Evolutionary conservation across 306 rosid species (phyloP).

Genomic region (Prunus padus): DNA sequence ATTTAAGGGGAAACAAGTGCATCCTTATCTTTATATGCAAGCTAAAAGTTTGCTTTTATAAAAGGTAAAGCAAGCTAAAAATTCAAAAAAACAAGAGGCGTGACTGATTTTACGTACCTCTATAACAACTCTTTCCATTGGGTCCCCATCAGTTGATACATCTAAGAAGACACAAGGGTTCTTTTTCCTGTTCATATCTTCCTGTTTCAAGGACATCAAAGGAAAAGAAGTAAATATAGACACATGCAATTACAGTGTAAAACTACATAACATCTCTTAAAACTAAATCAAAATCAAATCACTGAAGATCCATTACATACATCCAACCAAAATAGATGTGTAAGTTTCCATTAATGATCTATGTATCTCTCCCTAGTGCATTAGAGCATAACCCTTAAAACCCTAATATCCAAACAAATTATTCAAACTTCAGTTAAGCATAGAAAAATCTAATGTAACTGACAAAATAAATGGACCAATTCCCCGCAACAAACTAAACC

Average conservation of each 20-base stretch:
- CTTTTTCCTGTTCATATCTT: constrained; percentile 64
- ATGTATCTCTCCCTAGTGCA: too few relatives aligned
- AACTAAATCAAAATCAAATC: too few relatives aligned
- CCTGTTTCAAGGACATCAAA: constrained; percentile 20
- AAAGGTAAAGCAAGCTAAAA: background rate
- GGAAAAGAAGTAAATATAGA: constrained; percentile 5
- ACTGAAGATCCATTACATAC: too few relatives aligned
- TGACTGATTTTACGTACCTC: constrained; percentile 50
- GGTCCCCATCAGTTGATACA: constrained; percentile 69
- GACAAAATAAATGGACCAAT: background rate
- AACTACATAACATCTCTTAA: background rate
- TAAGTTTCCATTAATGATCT: too few relatives aligned
- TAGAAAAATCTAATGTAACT: background rate
- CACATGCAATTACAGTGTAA: background rate
- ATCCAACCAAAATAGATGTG: too few relatives aligned
- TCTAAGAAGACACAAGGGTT: constrained; percentile 76
- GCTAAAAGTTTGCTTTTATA: constrained; percentile 9
- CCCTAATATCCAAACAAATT: background rate
- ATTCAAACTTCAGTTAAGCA: background rate
- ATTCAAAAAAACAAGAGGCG: constrained; percentile 5
- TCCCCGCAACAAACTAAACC: background rate
- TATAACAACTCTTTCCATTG: constrained; percentile 56
- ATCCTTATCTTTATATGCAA: background rate
- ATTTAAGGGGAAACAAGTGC: constrained; percentile 29
- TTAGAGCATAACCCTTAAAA: too few relatives aligned